Evolutionary conservation across 2,329 filamentous ascomycete genomes (phyloP), one percentile per base, ranked within the genome.

Genomic region (Exophiala lecanii-corni): DNA sequence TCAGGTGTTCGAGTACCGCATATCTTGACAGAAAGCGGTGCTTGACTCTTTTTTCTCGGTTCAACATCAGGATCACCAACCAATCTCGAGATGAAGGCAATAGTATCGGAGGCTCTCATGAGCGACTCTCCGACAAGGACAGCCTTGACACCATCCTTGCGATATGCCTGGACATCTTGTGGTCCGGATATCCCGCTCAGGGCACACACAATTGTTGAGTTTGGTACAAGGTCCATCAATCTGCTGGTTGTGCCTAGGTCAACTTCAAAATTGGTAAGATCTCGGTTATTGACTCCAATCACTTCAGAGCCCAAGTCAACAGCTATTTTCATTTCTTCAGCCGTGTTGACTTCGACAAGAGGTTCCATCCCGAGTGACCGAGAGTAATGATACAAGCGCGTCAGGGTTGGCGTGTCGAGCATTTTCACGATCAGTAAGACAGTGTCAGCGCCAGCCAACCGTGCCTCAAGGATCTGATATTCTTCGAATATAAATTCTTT

Each of bases 401-500:
- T 80, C 21, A 98, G 74, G 3, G 85, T 73, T 19, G 80, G 78
- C 18, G 77, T 70, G 47, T 91, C 84, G 9, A 98, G 78, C 92
- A 98, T 98, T 72, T 98, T 98, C 39, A 98, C 92, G 55, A 98
- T 98, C 15, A 98, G 76, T 18, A 98, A 73, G 13, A 98, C 84
- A 0, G 91, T 96, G 64, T 98, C 91, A 5, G 92, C 92, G 53
- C 92, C 92, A 9, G 91, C 89, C 43, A 98, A 70, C 36, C 94
- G 78, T 19, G 89, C 92, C 66, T 98, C 92, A 5, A 98, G 74
- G 41, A 98, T 97, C 64, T 98, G 92, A 61, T 98, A 98, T 62
- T 97, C 89, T 34, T 97, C 89, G 59, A 97, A 98, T 30, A 98
- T 81, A 59, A 98, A 98, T 57, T 98, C 92, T 62, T 98, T 98